A percentile compares a stretch with the other conserved stretches of the same genome.
Evolutionary conservation across 257 asterid genomes (phyloP).

Genomic region (Knoxia roxburghii): DNA sequence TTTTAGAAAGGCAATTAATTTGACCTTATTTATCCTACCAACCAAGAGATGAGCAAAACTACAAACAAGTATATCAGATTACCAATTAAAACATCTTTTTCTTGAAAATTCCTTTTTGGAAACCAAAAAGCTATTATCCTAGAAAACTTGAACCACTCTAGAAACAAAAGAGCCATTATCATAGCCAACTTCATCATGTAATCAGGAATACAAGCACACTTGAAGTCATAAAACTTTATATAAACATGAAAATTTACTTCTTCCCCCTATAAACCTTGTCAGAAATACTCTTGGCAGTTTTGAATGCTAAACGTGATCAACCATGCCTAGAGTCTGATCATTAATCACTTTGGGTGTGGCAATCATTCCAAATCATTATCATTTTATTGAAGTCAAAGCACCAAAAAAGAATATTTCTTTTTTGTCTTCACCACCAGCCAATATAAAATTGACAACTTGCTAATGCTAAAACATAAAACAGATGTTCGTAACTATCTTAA

Average conservation of each 20-base stretch:
- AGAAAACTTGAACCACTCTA: neutral
- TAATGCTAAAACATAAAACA: neutral
- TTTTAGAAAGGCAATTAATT: no score
- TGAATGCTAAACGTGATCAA: neutral
- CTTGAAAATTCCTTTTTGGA: neutral
- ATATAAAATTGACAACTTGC: neutral
- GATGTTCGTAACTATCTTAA: neutral
- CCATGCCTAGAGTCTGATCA: constrained; percentile 1
- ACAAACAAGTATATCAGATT: neutral
- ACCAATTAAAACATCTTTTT: no score
- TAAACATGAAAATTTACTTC: neutral
- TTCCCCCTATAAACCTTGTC: neutral
- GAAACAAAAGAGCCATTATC: no score
- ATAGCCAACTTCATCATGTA: no score
- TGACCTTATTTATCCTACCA: neutral
- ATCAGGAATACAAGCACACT: no score
- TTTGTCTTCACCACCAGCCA: neutral
- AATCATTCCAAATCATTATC: neutral
- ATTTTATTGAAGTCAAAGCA: neutral
- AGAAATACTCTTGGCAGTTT: no score
- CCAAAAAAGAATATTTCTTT: neutral
- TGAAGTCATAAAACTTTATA: no score
- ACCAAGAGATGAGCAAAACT: neutral
- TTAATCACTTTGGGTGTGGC: neutral
- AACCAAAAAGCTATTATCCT: neutral